Base-by-base conservation (phyloP, 768 basidiomycete species). In the Serpula lacrymans region DNA sequence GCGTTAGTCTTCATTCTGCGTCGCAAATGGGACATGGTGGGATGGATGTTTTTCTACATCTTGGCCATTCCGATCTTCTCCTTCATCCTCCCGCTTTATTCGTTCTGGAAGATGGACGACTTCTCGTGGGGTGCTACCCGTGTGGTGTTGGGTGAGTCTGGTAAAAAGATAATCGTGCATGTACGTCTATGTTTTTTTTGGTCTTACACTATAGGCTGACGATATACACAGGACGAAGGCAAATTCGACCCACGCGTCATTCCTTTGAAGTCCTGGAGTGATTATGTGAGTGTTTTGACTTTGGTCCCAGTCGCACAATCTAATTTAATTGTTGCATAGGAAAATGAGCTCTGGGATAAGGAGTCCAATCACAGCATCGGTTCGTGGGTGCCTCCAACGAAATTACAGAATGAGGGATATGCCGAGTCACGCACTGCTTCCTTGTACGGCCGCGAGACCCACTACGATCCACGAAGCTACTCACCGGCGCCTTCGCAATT, bases 81-180 rank as follows among this genome's bases (percentile, higher is more conserved):
- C 6, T 88, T 96, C 75, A 75, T 89, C 69, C 77, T 97, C 20
- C 94, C 92, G 4, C 69, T 96, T 10, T 94, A 92, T 61, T 93
- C 91, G 5, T 95, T 97, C 83, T 98, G 93, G 94, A 75, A 71
- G 50, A 96, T 97, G 93, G 94, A 95, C 61, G 92, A 95, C 64
- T 96, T 95, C 78, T 90, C 87, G 0, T 93, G 92, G 91, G 93
- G 92, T 76, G 74, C 77, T 18, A 95, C 93, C 1, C 88, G 90
- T 78, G 59, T 94, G 45, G 93, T 99, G 10, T 65, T 96, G 47
- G 93, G 94, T 48, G 95, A 98, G 64, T 77, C 83, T 22, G 95
- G 95, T 13, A 96, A 96, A 77, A 96, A 95, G 67, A 70, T 97
- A 45, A 80, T 98, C 51, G 82, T 97, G 30, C 94, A 98, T 60